Percentiles rank a stretch among this genome's conserved stretches.
phyloP scores from a whole-genome alignment of 768 basidiomycete species.

The Auriscalpium vulgare region DNA sequence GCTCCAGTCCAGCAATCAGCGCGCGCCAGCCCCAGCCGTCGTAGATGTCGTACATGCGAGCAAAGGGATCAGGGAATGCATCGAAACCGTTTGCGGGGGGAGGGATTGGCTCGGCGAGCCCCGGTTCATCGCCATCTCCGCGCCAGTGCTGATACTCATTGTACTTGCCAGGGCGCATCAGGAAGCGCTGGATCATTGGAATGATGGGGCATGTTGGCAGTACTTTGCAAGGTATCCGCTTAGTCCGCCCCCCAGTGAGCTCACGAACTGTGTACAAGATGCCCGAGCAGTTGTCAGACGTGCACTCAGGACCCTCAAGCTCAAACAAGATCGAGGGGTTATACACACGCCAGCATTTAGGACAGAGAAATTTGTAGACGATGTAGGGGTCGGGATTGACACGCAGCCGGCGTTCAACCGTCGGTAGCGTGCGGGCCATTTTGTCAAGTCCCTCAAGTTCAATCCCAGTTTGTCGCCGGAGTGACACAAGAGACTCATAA shows the following conservation, averaged over 20 bases:
- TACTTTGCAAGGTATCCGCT: too few relatives aligned
- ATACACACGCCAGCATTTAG: background rate
- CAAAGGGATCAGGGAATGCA: background rate
- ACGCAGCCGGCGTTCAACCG: background rate
- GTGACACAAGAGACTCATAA: background rate
- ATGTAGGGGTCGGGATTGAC: background rate
- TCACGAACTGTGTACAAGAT: background rate
- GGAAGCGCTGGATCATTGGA: too few relatives aligned
- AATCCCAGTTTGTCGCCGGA: background rate
- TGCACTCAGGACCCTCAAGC: background rate
- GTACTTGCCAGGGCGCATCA: too few relatives aligned
- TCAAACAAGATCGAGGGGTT: background rate
- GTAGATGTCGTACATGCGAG: constrained; percentile 17
- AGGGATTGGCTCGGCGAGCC: constrained; percentile 4
- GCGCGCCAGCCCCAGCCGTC: constrained; percentile 23
- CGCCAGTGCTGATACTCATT: too few relatives aligned
- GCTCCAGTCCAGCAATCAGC: constrained; percentile 16
- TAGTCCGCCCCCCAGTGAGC: background rate
- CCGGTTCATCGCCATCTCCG: constrained; percentile 12
- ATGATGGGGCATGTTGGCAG: too few relatives aligned
- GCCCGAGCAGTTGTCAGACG: background rate
- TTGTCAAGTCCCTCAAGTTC: background rate
- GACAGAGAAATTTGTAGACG: background rate
- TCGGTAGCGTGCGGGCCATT: background rate
- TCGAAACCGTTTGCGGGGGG: constrained; percentile 3